A percentile compares a stretch with the other conserved stretches of the same genome.
phyloP scores from a whole-genome alignment of 768 basidiomycete genomes.

The Tephrocybe rancida region DNA sequence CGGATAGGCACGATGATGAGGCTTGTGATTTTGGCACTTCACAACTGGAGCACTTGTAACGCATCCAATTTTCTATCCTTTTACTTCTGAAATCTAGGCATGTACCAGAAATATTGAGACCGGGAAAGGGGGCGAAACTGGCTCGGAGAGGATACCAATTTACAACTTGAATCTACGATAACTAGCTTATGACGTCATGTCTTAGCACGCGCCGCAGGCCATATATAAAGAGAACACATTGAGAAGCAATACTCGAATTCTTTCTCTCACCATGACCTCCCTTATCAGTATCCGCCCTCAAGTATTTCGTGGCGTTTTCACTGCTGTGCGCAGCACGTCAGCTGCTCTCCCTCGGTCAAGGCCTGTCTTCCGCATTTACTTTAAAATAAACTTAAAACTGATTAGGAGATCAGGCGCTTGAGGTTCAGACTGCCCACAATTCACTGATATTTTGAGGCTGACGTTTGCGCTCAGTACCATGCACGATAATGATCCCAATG shows the following conservation, averaged over 20 bases:
- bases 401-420: conserved; percentile 19
- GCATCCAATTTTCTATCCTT: too few relatives aligned
- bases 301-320: conserved; percentile 5
- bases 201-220: conserved; percentile 8
- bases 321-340: conserved; percentile 5
- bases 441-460: conserved; percentile 5
- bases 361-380: not conserved
- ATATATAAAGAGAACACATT: conserved; percentile 9
- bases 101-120: too few relatives aligned
- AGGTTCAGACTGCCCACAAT: conserved; percentile 21
- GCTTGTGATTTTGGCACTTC: too few relatives aligned
- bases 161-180: too few relatives aligned
- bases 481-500: conserved; percentile 62
- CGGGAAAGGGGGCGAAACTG: too few relatives aligned
- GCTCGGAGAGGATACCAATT: too few relatives aligned
- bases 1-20: too few relatives aligned
- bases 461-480: conserved; percentile 43
- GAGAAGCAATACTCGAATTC: not conserved
- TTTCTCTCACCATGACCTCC: conserved; percentile 13
- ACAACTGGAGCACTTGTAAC: too few relatives aligned
- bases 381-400: conserved; percentile 1
- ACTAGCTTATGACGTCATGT: conserved; percentile 22
- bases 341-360: conserved; percentile 21
- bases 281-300: conserved; percentile 4
- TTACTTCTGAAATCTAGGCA: too few relatives aligned